These are phyloP conservation scores for Crocinoboletus sp. DNA, from an alignment of 1,284 basidiomycete genomes.

Conservation along the genomic window DNA sequence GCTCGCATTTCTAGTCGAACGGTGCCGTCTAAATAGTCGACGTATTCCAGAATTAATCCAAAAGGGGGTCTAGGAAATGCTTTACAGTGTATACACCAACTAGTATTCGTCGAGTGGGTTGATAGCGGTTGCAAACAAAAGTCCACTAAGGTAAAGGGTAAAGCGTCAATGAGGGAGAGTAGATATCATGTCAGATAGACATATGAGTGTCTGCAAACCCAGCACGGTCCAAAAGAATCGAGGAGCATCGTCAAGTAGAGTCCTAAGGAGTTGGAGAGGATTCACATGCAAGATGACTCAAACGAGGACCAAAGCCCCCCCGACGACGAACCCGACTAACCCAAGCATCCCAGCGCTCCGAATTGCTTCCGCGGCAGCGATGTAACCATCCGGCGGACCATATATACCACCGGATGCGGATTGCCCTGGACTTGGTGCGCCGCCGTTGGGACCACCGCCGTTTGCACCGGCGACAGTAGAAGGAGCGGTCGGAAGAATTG, in stretches of 20 bases:
- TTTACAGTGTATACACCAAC: constrained; percentile 25
- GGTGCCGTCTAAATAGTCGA: not conserved
- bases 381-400: constrained; percentile 62
- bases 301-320: constrained; percentile 44
- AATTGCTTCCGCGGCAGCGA: constrained; percentile 49
- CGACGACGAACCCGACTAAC: constrained; percentile 41
- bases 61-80: constrained; percentile 16
- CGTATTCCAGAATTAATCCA: not conserved
- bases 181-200: constrained; percentile 19
- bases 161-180: constrained; percentile 25
- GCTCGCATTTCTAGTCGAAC: not conserved
- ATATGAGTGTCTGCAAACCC: constrained; percentile 18
- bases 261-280: constrained; percentile 10
- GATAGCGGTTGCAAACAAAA: constrained; percentile 11
- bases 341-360: constrained; percentile 29
- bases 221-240: constrained; percentile 18
- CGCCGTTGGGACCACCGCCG: constrained; percentile 38
- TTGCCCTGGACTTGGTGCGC: constrained; percentile 47
- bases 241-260: constrained; percentile 12
- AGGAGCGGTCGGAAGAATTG: constrained; percentile 52
- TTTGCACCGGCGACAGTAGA: constrained; percentile 50
- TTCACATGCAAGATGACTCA: constrained; percentile 27
- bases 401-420: constrained; percentile 37
- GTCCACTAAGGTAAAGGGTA: constrained; percentile 26
- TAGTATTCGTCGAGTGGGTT: constrained; percentile 14